Evolutionary conservation across 2,329 filamentous ascomycete genomes (phyloP).

Genomic region (Cephalotrichum gorgonifer): DNA sequence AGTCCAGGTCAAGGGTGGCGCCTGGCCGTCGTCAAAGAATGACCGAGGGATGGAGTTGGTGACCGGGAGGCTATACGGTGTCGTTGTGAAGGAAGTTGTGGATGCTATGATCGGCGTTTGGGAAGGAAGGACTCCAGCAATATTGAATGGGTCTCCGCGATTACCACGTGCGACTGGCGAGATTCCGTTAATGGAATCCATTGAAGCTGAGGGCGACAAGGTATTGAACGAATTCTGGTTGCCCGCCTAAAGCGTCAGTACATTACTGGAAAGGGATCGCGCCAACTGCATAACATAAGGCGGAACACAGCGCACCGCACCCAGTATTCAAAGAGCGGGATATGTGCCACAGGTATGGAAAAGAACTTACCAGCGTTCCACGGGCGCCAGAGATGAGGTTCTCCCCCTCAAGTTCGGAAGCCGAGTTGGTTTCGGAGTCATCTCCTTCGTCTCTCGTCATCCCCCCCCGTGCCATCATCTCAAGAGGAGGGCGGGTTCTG

Average conservation of each 20-base stretch:
- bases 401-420: conserved; percentile 9
- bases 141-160: conserved; percentile 45
- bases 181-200: conserved; percentile 74
- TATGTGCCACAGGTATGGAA: background rate
- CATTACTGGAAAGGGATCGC: background rate
- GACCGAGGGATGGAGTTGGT: conserved; percentile 60
- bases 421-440: conserved; percentile 34
- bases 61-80: conserved; percentile 45
- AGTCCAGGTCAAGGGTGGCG: conserved; percentile 77
- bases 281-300: background rate
- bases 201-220: conserved; percentile 77
- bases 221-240: conserved; percentile 61
- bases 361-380: conserved; percentile 1
- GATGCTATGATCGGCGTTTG: conserved; percentile 42
- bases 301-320: background rate
- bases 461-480: conserved; percentile 78
- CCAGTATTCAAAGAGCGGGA: too few relatives aligned
- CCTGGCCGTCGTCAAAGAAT: conserved; percentile 84
- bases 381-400: conserved; percentile 1
- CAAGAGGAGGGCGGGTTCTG: conserved; percentile 77
- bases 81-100: conserved; percentile 52
- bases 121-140: conserved; percentile 24
- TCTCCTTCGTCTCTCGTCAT: conserved; percentile 84
- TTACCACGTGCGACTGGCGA: conserved; percentile 45
- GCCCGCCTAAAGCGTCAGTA: conserved; percentile 32